These are phyloP conservation scores for Coniochaeta ligniaria DNA, from an alignment of 2,329 filamentous ascomycete genomes.

Conservation along the genomic window DNA sequence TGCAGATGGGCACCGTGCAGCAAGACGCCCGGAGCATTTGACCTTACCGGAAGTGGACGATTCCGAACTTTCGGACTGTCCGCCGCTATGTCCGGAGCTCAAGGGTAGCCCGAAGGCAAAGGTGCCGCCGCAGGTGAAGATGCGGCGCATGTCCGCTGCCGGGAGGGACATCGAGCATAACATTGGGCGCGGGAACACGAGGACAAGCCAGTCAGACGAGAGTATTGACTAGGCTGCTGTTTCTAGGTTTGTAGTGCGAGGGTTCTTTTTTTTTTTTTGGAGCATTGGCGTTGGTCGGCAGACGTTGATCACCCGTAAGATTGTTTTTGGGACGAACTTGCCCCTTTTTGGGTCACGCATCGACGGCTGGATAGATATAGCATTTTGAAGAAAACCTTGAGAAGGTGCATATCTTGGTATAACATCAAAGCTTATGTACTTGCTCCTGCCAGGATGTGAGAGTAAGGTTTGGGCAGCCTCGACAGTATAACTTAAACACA, in stretches of 20 bases:
- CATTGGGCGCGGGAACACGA: not conserved
- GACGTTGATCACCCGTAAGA: not conserved
- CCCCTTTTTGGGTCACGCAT: not conserved
- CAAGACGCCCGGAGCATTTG: not conserved
- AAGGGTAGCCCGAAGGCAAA: not conserved
- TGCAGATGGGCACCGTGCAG: not conserved
- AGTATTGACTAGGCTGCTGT: not conserved
- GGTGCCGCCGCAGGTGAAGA: not conserved
- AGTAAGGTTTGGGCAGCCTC: not conserved
- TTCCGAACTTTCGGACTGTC: not conserved
- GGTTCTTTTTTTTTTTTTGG: not conserved
- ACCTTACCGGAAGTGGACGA: not conserved
- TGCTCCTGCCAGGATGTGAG: not conserved
- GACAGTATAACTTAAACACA: no score
- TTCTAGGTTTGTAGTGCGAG: not conserved
- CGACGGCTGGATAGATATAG: not conserved
- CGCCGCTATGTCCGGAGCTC: constrained; percentile 1
- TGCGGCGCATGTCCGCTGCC: not conserved
- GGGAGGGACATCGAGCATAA: not conserved
- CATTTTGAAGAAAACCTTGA: not conserved
- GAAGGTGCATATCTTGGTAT: not conserved
- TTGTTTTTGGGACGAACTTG: not conserved
- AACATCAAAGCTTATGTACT: not conserved
- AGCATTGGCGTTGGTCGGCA: not conserved
- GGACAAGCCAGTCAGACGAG: not conserved